Base-by-base conservation (phyloP, 1,284 basidiomycete species). In the Cerioporus squamosus region DNA sequence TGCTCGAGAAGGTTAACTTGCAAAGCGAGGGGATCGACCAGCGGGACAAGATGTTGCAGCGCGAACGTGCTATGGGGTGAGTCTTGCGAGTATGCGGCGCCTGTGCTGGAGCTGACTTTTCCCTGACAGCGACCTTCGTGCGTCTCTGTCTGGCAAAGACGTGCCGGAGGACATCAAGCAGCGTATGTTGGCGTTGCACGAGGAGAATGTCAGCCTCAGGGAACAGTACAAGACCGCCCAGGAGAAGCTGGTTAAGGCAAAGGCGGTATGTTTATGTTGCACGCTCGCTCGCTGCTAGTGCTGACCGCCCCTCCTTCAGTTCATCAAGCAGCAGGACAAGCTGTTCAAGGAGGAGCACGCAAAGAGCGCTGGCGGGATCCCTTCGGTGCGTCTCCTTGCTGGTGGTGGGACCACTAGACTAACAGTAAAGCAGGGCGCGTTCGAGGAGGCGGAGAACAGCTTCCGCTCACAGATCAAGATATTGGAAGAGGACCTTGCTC, bases 241-340 rank as follows among this genome's bases (percentile, higher is more conserved):
- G 63, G 93, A 94, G 63, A 95, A 94, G 72, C 79, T 97, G 48
- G 72, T 80, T 62, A 95, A 95, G 74, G 93, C 94, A 4, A 88
- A 87, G 66, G 80, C 81, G 65, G 93, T 93, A 68, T 59, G 79
- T 70, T 12, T 31, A 5, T 15, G 2, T 14, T 10, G 18, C 23
- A 33, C 22, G 20, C 22, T 26, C 52, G 26, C 14, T 12, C 1
- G 15, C 17, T 24, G 9, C 15, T 2, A 24, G 0, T 26, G n/a
- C 39, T 36, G 57, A 60, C 40, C 48, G 36, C 29, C 38, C 48
- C 70, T n/a, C 64, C 9, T 40, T 23, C 59, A 94, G 90, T 95
- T 97, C 74, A 95, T 97, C 79, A 93, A 93, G 73, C 83, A 88
- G 52, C 95, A 97, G 73, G 94, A 97, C 77, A 92, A 93, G 65